Percentiles rank a stretch among this genome's conserved stretches.
phyloP scores from a whole-genome alignment of 176 grass and related monocot genomes.

The Juncus inflexus region DNA sequence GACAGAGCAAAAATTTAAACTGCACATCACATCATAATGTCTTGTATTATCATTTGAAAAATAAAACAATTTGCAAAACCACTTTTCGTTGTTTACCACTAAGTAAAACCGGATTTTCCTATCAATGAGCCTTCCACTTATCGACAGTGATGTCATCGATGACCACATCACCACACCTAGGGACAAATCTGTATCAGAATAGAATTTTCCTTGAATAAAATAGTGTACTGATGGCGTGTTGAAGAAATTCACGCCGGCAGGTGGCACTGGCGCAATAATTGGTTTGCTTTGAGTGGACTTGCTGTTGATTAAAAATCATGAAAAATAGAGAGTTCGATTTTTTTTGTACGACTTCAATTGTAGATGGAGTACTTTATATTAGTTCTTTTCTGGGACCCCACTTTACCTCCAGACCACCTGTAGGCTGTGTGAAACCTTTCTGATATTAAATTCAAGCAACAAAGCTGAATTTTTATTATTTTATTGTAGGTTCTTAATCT shows the following conservation, averaged over 20 bases:
- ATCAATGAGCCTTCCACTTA: too few species aligned
- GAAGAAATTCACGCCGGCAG: slow-evolving; percentile 13
- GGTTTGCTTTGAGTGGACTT: slow-evolving; percentile 8
- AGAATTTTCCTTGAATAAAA: slow-evolving; percentile 2
- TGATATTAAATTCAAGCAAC: neutral
- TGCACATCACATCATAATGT: too few species aligned
- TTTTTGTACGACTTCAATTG: slow-evolving; percentile 3
- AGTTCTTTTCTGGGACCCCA: slow-evolving; percentile 15
- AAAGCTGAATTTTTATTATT: neutral
- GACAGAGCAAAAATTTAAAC: too few species aligned
- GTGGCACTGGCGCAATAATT: neutral
- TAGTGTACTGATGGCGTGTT: neutral
- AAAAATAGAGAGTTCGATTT: neutral
- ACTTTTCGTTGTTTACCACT: too few species aligned
- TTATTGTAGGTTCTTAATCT: slow-evolving; percentile 10
- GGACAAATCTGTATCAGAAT: too few species aligned
- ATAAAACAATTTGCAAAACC: too few species aligned
- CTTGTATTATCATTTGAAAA: too few species aligned
- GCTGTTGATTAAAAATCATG: neutral
- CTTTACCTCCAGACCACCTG: slow-evolving; percentile 2
- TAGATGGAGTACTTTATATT: neutral
- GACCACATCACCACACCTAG: too few species aligned
- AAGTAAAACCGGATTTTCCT: too few species aligned
- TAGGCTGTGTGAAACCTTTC: neutral
- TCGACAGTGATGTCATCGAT: too few species aligned